Conservation (phyloP, 305 asterid genomes). For the Solanum aculeatissimum region DNA sequence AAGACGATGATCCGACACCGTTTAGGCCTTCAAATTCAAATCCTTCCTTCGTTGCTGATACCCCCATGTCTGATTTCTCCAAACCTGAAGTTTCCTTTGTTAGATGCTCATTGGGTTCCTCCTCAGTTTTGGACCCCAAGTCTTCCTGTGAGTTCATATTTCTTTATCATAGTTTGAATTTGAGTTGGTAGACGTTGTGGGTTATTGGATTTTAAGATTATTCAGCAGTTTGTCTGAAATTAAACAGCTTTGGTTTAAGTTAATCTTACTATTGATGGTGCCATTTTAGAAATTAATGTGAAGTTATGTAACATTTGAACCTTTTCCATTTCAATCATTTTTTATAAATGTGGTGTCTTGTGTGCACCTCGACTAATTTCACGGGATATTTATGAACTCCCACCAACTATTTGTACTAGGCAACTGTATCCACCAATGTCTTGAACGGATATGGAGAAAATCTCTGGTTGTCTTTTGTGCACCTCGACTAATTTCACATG, state of each 20-base stretch:
- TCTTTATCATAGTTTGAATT: background rate
- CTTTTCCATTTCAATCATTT: background rate
- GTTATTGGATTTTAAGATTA: background rate
- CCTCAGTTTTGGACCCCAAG: conserved; percentile 2
- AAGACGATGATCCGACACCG: conserved; percentile 50
- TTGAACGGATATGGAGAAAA: too few species aligned
- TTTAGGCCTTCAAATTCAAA: conserved; percentile 10
- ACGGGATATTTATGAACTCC: too few species aligned
- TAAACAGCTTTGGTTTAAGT: background rate
- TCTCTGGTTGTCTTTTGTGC: too few species aligned
- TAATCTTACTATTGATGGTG: background rate
- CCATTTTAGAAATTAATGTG: background rate
- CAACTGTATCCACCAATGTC: too few species aligned
- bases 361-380: too few species aligned
- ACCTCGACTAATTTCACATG: background rate
- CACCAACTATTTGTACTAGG: too few species aligned
- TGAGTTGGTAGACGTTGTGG: background rate
- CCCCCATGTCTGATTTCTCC: conserved; percentile 26
- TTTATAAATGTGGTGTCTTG: too few species aligned
- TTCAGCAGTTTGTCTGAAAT: background rate
- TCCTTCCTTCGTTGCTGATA: conserved; percentile 39
- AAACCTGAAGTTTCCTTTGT: conserved; percentile 19
- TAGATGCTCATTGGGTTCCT: conserved; percentile 16
- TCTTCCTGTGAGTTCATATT: conserved; percentile 14
- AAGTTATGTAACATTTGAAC: background rate